A percentile compares a stretch with the other conserved stretches of the same genome.
These are phyloP conservation scores for Amoebophrya sp. DNA, from an alignment of 169 alveolate genomes.

Conservation along the genomic window DNA sequence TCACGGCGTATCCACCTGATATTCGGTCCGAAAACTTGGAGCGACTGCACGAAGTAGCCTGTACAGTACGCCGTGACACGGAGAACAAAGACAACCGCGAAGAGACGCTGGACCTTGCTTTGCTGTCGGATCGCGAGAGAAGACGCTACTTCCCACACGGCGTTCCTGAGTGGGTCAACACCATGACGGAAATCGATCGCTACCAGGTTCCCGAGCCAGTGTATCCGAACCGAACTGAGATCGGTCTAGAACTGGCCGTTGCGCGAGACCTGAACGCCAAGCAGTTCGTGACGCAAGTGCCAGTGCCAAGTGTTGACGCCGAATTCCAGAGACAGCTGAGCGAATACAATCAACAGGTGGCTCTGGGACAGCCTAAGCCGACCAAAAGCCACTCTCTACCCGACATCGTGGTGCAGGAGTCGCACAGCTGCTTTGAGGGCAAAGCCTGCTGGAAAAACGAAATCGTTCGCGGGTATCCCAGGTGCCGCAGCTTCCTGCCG, in stretches of 20 bases:
- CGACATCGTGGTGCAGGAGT: constrained; percentile 7
- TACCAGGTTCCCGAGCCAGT: no score
- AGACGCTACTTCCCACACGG: not conserved
- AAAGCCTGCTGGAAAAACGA: not conserved
- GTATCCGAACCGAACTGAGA: not conserved
- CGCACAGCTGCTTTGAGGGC: not conserved
- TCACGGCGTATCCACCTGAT: not conserved
- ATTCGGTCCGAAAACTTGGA: not conserved
- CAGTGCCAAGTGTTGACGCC: not conserved
- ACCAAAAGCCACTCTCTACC: not conserved
- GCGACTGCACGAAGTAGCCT: not conserved
- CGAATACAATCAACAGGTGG: not conserved
- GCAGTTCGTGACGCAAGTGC: not conserved
- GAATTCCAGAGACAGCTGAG: not conserved
- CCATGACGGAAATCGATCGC: not conserved
- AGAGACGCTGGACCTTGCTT: not conserved
- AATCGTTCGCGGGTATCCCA: not conserved
- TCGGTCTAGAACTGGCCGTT: not conserved
- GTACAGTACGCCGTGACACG: not conserved
- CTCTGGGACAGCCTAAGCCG: not conserved
- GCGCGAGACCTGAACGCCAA: not conserved
- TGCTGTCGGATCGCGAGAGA: not conserved
- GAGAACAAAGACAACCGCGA: not conserved
- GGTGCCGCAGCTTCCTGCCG: not conserved
- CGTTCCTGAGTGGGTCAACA: not conserved